Percentiles rank a stretch among this genome's conserved stretches.
These are phyloP conservation scores for Symbiodinium natans DNA, from an alignment of 73 alveolate species.

Conservation along the genomic window DNA sequence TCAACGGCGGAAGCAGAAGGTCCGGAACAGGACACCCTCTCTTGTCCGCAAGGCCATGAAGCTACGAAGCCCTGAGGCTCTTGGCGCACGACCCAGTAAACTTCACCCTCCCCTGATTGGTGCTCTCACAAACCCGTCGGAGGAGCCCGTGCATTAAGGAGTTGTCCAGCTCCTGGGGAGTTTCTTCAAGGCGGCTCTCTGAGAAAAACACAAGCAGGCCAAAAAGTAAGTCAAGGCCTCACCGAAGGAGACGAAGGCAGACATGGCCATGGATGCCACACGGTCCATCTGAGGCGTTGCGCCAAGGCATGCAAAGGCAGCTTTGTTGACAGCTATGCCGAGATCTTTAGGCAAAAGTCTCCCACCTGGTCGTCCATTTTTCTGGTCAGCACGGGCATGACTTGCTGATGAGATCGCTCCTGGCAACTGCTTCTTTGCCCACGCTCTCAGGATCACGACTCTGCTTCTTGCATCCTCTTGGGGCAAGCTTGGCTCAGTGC, in stretches of 20 bases:
- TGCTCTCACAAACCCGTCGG: background rate
- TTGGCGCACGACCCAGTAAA: too few species aligned
- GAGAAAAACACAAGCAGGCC: background rate
- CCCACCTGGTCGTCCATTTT: constrained; percentile 92
- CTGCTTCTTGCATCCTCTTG: too few species aligned
- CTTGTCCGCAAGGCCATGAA: too few species aligned
- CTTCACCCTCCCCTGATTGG: too few species aligned
- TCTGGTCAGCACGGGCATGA: constrained; percentile 84
- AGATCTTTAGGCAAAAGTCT: too few species aligned
- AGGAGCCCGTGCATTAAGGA: constrained; percentile 62
- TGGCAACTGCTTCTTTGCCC: background rate
- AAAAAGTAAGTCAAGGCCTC: constrained; percentile 10
- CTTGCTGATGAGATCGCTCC: constrained; percentile 79
- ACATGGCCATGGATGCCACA: constrained; percentile 92
- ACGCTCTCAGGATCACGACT: too few species aligned
- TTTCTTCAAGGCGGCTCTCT: background rate
- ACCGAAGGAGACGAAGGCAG: constrained; percentile 92
- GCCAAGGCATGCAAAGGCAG: too few species aligned
- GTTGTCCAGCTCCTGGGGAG: constrained; percentile 84
- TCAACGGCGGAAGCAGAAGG: too few species aligned
- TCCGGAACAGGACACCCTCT: too few species aligned
- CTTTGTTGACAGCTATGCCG: too few species aligned
- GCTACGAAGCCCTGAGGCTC: too few species aligned
- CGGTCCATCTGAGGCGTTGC: constrained; percentile 38
- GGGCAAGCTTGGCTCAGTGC: too few species aligned